Evolutionary conservation across 2,329 filamentous ascomycete genomes (phyloP), one percentile per base, ranked within the genome.

Genomic region (Pezicula carpinea): DNA sequence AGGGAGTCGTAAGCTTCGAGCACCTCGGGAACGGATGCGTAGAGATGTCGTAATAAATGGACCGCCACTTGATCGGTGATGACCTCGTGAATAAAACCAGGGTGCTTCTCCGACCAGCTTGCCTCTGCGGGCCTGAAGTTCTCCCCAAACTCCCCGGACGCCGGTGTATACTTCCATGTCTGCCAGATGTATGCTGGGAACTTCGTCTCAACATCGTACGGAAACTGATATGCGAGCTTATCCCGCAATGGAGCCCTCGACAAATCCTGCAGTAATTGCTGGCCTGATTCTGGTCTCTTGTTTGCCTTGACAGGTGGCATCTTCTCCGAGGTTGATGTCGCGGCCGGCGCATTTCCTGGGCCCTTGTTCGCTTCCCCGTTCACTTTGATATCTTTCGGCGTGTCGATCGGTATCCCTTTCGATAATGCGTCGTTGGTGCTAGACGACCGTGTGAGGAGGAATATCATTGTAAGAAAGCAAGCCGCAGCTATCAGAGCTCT

Each of bases 161-260:
- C 79, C 0, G 92, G 91, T 1, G 82, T 87, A 61, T 82, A 85
- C 67, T 95, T 96, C 93, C 93, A 99, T 13, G 93, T 99, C 75
- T 99, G 93, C 93, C 93, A 99, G 63, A 99, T 95, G 73, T 96
- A 97, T 47, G 90, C 91, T 3, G 93, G 93, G 66, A 97, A 97
- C 66, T 92, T 95, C 58, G 76, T 69, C 62, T 90, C 82, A 53
- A 92, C 76, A 61, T 96, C 87, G 74, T 97, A 99, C 17, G 91
- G 89, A 68, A 93, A 97, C 59, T 95, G 87, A 72, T 95, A 96
- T 44, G 84, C 85, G 48, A 99, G 80, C 70, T 93, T 96, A 72
- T 79, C 86, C 75, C 73, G 75, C 44, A 91, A 76, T 14, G 86
- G 82, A 69, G 87, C 82, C 62, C 76, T 79, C 49, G 82, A 81